Conservation (phyloP, 805 yeast species). For the Saccharomycopsis microspora region DNA sequence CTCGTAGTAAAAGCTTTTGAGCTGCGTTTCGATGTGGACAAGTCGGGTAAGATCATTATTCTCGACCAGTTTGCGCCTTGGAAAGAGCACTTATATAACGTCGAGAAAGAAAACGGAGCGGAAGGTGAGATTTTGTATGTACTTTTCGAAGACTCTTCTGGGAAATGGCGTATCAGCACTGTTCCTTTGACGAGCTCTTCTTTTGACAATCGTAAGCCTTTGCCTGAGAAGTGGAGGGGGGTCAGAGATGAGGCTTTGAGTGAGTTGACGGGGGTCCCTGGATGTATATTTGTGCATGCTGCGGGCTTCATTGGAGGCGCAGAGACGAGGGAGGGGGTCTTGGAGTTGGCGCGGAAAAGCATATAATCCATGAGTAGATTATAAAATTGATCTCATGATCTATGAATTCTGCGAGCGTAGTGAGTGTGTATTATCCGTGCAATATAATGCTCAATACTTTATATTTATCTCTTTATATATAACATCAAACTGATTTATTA, state of each 20-base stretch:
- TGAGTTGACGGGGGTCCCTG: constrained; percentile 66
- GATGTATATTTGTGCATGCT: constrained; percentile 88
- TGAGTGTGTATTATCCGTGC: not conserved
- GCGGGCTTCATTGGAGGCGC: constrained; percentile 98
- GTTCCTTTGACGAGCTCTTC: constrained; percentile 74
- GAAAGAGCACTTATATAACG: constrained; percentile 80
- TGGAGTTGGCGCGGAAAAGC: constrained; percentile 48
- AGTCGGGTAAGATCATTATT: constrained; percentile 62
- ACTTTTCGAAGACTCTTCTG: constrained; percentile 63
- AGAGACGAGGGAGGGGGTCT: constrained; percentile 63
- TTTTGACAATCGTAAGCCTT: constrained; percentile 75
- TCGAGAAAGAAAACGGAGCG: constrained; percentile 51
- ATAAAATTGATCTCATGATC: not conserved
- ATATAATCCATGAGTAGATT: not conserved
- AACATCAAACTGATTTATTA: too few species aligned
- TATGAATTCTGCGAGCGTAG: not conserved
- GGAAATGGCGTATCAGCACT: constrained; percentile 80
- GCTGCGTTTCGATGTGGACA: constrained; percentile 44
- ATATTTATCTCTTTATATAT: too few species aligned
- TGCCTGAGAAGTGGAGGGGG: constrained; percentile 94
- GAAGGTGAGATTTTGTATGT: constrained; percentile 60
- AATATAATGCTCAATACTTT: too few species aligned
- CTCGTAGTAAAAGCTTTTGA: constrained; percentile 64
- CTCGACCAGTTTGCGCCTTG: constrained; percentile 80
- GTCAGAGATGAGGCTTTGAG: constrained; percentile 78